Base-by-base conservation (phyloP, 2,329 filamentous ascomycete genomes). In the Pestalotiopsis fici region DNA sequence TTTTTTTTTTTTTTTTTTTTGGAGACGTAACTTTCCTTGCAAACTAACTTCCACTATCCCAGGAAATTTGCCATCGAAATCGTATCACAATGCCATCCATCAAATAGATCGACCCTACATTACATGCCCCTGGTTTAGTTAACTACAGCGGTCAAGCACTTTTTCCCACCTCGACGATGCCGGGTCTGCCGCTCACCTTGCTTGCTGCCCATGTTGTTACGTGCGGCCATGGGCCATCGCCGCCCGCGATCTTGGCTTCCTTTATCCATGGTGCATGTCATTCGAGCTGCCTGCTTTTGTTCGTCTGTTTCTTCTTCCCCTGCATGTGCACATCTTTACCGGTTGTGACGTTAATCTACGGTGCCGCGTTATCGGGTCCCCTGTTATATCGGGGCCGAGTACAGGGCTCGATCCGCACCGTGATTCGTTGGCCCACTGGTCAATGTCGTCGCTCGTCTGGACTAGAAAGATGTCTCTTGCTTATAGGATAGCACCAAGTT, bases 291-390 rank as follows among this genome's bases (percentile, higher is more conserved):
- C 21, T n/a, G 18, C 11, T 35, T 35, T 35, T 35, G 6, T 35
- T 35, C 31, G 31, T 11, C 31, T 35, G 7, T 35, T 35, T 50
- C 15, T 18, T 21, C n/a, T 50, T 50, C 55, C 64, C 56, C 64
- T 66, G 64, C 55, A 61, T 56, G 31, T 35, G 56, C 55, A 47
- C 64, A 66, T 66, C 64, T 21, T 61, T 66, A 21, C 56, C 64
- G 55, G 64, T 61, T 61, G 64, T 54, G 57, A 56, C 28, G 50
- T 57, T 57, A 31, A 65, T 57, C 50, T 47, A 65, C 18, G 31
- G 27, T 57, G 35, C 63, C 63, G 50, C 37, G 31, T 43, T 65
- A 66, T 60, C 39, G 57, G 56, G 27, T 37, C 57, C 64, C 64
- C 37, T 61, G 64, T 59, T 60, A 60, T 60, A 60, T 35, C 57